Percentiles rank a stretch among this genome's conserved stretches.
Evolutionary conservation across 495 filamentous ascomycete species (phyloP).

Genomic region (Aspergillus haitiensis): DNA sequence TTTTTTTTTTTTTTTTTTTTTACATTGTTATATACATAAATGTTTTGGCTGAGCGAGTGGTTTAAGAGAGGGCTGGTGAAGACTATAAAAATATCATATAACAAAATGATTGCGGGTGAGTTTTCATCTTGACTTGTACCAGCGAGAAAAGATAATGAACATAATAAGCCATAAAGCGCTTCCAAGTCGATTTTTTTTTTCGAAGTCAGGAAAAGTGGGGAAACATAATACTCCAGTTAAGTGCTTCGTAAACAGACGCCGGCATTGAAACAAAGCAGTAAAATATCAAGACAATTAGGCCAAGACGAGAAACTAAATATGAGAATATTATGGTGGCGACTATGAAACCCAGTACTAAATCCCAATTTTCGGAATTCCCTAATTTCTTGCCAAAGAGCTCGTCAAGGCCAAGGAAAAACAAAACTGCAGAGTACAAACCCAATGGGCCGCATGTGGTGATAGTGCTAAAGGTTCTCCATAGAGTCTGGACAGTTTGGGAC

Average conservation of each 20-base stretch:
- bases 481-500: neutral
- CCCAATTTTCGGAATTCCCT: no score
- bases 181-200: neutral
- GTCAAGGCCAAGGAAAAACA: no score
- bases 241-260: neutral
- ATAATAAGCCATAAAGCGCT: no score
- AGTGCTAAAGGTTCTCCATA: constrained; percentile 1
- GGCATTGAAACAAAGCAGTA: neutral
- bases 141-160: no score
- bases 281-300: constrained; percentile 5
- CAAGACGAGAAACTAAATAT: constrained; percentile 1
- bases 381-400: no score
- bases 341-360: neutral
- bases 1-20: neutral
- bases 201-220: constrained; percentile 4
- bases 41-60: no score
- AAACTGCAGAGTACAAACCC: neutral
- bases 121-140: no score
- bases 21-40: no score
- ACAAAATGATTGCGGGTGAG: no score
- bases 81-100: neutral
- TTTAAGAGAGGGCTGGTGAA: neutral
- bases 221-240: neutral
- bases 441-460: neutral
- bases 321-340: neutral